Percentiles rank a stretch among this genome's conserved stretches.
Evolutionary conservation across 495 filamentous ascomycete species (phyloP).

Genomic region (Pseudomonodictys pantanalensis): DNA sequence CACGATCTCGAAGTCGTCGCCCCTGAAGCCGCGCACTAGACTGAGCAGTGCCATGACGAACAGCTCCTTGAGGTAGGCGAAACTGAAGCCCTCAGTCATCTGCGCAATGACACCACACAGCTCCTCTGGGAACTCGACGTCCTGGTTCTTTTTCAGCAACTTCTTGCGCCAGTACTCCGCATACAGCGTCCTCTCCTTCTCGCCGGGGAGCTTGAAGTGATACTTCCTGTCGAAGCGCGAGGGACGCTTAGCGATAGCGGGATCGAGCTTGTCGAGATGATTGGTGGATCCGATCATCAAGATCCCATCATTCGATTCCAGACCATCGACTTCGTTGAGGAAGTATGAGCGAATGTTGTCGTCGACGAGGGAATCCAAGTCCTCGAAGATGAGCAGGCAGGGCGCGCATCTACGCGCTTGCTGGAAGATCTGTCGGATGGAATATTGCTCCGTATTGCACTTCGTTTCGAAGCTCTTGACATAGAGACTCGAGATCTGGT

Average conservation of each 20-base stretch:
- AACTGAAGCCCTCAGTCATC: constrained; percentile 32
- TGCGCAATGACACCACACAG: constrained; percentile 19
- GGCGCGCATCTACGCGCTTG: constrained; percentile 40
- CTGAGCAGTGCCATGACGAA: constrained; percentile 33
- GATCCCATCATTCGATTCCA: constrained; percentile 50
- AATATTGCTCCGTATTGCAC: constrained; percentile 27
- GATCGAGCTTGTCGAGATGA: constrained; percentile 40
- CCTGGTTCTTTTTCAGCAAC: constrained; percentile 25
- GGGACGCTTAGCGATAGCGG: constrained; percentile 40
- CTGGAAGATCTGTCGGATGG: constrained; percentile 37
- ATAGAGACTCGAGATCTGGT: constrained; percentile 51
- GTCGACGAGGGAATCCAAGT: constrained; percentile 60
- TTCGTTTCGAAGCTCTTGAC: constrained; percentile 48
- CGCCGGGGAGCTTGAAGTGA: constrained; percentile 36
- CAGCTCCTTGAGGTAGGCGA: constrained; percentile 35
- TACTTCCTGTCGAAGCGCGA: constrained; percentile 43
- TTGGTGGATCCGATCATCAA: constrained; percentile 43
- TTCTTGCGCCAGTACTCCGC: constrained; percentile 41
- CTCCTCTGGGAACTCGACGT: constrained; percentile 30
- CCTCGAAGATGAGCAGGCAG: constrained; percentile 60
- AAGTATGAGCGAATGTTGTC: constrained; percentile 59
- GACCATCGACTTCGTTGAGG: constrained; percentile 68
- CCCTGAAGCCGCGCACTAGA: constrained; percentile 23
- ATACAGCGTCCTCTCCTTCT: constrained; percentile 36
- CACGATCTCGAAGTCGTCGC: constrained; percentile 26